phyloP scores from a whole-genome alignment of 2,329 filamentous ascomycete genomes.

The Teratosphaeriaceae sp. region DNA sequence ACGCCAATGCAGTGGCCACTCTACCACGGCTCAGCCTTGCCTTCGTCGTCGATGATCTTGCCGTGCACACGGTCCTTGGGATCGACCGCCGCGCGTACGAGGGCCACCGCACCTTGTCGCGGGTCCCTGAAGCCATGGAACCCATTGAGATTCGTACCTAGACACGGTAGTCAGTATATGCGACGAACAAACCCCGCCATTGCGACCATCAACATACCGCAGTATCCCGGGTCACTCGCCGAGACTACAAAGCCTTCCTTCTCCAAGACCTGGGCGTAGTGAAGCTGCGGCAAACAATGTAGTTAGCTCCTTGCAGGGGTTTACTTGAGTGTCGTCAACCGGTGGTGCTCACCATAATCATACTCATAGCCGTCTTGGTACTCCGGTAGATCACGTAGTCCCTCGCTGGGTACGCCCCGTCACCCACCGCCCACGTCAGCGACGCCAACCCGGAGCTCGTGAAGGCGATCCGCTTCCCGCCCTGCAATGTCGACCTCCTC shows the following conservation, averaged over 20 bases:
- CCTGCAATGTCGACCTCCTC: slow-evolving; percentile 12
- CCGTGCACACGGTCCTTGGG: slow-evolving; percentile 22
- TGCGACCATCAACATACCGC: slow-evolving; percentile 4
- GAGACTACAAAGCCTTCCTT: slow-evolving; percentile 22
- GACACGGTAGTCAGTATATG: neutral
- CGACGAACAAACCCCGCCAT: neutral
- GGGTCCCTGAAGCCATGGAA: slow-evolving; percentile 22
- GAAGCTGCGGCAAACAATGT: too few species aligned
- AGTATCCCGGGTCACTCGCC: slow-evolving; percentile 17
- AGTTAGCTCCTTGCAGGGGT: neutral
- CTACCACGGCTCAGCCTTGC: slow-evolving; percentile 20
- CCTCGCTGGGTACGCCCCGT: neutral
- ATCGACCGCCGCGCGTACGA: slow-evolving; percentile 16
- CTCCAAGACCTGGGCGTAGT: slow-evolving; percentile 12
- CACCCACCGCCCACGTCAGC: too few species aligned
- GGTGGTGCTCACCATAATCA: slow-evolving; percentile 20
- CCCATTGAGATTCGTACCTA: slow-evolving; percentile 22
- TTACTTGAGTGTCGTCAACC: neutral
- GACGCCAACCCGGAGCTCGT: slow-evolving; percentile 19
- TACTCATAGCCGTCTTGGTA: slow-evolving; percentile 24
- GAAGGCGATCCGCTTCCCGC: slow-evolving; percentile 23
- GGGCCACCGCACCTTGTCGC: slow-evolving; percentile 23
- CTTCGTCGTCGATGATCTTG: slow-evolving; percentile 17
- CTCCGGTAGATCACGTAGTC: slow-evolving; percentile 17
- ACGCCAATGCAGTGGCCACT: too few species aligned